Base-by-base conservation (phyloP, 192 early-diverging fungal genomes). In the Thamnidium elegans region DNA sequence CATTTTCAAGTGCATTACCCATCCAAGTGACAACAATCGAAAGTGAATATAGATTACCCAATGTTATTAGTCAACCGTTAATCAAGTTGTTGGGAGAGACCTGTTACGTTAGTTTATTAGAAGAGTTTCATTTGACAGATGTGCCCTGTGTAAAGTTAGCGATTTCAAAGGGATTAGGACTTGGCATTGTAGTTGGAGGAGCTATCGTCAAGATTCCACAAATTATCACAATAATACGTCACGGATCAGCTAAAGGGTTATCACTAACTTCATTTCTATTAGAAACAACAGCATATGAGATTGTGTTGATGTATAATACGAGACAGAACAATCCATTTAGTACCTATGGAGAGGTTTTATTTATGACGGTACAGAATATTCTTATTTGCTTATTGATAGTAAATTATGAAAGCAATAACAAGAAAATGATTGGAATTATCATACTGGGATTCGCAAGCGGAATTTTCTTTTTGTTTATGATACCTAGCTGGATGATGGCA, bases 131-230 rank as follows among this genome's bases (percentile, higher is more conserved):
- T 75, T 7, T 70, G 9, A 69, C 59, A 0, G 85, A 93, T 61
- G 65, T 84, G 5, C 73, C 54, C 3, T 99, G 97, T 77, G 66
- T 93, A 53, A 90, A 90, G 65, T 84, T 89, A 51, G 78, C 87
- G n/a, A 64, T 96, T 55, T 94, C 92, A 31, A 98, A 98, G 74
- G 90, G 84, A 2, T 87, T 99, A 3, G 92, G 95, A 0, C 60
- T 98, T 34, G 94, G 92, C n/a, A 94, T 99, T 62, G 92, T 98
- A 7, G 71, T 87, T 13, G 94, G 91, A 44, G 89, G 93, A 20
- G 83, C 90, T 39, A 85, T 98, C 31, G 84, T 98, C 53, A 99
- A 99, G 73, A 71, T 99, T 13, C 97, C 97, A 6, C 96, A 99
- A 78, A 95, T 99, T 36, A 71, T 93, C 74, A 99, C 95, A 60